Conservation (phyloP, 2,329 filamentous ascomycete species). For the Fusarium nurragi region DNA sequence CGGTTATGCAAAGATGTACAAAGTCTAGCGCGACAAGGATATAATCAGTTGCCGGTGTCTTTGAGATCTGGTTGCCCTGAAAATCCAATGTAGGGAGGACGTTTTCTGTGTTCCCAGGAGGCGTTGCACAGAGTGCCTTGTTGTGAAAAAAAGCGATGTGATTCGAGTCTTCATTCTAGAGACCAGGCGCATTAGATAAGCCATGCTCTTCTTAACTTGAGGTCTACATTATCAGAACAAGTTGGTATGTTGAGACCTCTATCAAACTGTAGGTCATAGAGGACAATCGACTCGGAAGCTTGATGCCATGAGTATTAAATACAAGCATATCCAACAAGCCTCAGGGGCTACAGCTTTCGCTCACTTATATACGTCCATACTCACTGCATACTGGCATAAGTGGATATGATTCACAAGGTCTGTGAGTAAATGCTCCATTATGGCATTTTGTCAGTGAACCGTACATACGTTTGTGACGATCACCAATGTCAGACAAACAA, state of each 20-base stretch:
- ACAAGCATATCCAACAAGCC: not conserved
- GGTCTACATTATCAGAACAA: not conserved
- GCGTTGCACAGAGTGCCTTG: not conserved
- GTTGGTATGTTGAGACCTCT: not conserved
- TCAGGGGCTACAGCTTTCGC: not conserved
- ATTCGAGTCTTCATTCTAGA: not conserved
- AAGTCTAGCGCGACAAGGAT: constrained; percentile 20
- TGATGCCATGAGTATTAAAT: not conserved
- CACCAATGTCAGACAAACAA: not conserved
- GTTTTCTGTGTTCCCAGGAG: not conserved
- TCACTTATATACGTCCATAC: not conserved
- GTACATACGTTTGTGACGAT: not conserved
- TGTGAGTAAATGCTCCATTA: not conserved
- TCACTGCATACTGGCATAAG: not conserved
- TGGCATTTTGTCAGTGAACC: not conserved
- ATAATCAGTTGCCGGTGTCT: constrained; percentile 6
- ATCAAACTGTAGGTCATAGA: not conserved
- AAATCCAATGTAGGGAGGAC: constrained; percentile 1
- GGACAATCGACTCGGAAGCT: not conserved
- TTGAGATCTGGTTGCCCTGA: not conserved
- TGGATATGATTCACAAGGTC: not conserved
- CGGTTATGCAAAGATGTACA: constrained; percentile 9
- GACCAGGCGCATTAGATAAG: not conserved
- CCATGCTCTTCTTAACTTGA: not conserved
- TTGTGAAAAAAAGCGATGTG: not conserved